Conservation (phyloP, 108 stramenopile species). For the Mayamaea pseudoterrestris region DNA sequence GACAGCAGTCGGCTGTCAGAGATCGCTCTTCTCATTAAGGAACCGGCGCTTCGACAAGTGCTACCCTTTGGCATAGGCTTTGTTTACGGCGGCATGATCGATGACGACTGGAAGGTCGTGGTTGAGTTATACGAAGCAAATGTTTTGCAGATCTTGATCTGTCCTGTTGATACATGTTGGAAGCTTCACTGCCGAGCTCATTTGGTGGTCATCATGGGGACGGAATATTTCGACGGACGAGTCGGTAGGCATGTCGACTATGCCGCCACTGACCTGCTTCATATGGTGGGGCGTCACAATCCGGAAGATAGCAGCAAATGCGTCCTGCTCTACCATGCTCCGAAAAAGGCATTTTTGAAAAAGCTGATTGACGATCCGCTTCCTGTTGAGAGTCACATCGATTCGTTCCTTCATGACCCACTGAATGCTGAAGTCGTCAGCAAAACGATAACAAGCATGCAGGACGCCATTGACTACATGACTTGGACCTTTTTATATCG, state of each 20-base stretch:
- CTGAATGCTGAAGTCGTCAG: conserved; percentile 95
- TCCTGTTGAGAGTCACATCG: conserved; percentile 95
- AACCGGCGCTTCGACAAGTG: conserved; percentile 82
- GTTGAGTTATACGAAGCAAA: conserved; percentile 55
- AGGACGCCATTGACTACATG: conserved; percentile 96
- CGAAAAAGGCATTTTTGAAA: conserved; percentile 90
- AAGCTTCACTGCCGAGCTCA: conserved; percentile 56
- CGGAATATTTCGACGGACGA: conserved; percentile 89
- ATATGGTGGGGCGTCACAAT: conserved; percentile 89
- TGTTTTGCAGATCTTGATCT: conserved; percentile 69
- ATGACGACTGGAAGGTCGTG: conserved; percentile 68
- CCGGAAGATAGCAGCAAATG: conserved; percentile 65
- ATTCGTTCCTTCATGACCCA: conserved; percentile 94
- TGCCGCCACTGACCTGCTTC: conserved; percentile 82
- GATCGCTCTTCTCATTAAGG: conserved; percentile 25
- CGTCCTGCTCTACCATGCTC: conserved; percentile 86
- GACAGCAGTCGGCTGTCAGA: conserved; percentile 12
- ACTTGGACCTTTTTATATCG: conserved; percentile 98
- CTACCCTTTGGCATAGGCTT: conserved; percentile 84
- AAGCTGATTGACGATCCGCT: conserved; percentile 93
- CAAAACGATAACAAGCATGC: conserved; percentile 89
- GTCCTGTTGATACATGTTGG: conserved; percentile 84
- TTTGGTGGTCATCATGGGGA: conserved; percentile 92
- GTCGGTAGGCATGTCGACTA: conserved; percentile 92
- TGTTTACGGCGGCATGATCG: conserved; percentile 81